phyloP scores from a whole-genome alignment of 306 rosid species.

The Trifolium pratense region DNA sequence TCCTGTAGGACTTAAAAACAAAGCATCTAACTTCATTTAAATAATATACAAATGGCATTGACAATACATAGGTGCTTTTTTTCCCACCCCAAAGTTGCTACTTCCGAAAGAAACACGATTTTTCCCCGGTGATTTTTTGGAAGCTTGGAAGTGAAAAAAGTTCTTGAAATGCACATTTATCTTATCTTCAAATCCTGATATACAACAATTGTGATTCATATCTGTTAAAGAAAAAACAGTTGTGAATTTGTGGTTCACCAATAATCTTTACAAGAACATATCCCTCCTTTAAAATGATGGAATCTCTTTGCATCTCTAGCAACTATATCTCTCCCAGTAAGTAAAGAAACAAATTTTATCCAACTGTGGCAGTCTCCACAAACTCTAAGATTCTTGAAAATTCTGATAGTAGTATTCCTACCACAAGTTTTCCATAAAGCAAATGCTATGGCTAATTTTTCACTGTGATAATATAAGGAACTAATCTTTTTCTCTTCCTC shows the following conservation, averaged over 20 bases:
- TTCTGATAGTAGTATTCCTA: constrained; percentile 50
- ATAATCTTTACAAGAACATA: constrained; percentile 71
- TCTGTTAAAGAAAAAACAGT: no score
- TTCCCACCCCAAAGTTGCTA: no score
- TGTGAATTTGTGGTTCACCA: constrained; percentile 49
- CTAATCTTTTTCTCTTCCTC: constrained; percentile 58
- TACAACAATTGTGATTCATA: no score
- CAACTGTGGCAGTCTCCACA: constrained; percentile 73
- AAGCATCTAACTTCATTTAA: no score
- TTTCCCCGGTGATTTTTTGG: no score
- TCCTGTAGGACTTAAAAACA: no score
- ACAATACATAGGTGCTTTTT: no score
- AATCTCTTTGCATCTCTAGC: constrained; percentile 68
- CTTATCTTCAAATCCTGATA: no score
- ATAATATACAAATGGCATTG: no score
- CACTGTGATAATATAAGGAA: constrained; percentile 66
- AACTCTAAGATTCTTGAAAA: constrained; percentile 75
- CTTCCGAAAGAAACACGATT: no score
- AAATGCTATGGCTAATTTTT: constrained; percentile 70
- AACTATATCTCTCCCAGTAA: constrained; percentile 61
- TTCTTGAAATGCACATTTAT: no score
- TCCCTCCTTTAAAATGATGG: constrained; percentile 66
- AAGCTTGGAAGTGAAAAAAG: no score
- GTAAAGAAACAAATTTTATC: constrained; percentile 60
- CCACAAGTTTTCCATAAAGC: constrained; percentile 63